A percentile compares a stretch with the other conserved stretches of the same genome.
These are phyloP conservation scores for Termitomyces sp. DNA, from an alignment of 768 basidiomycete genomes.

Conservation along the genomic window DNA sequence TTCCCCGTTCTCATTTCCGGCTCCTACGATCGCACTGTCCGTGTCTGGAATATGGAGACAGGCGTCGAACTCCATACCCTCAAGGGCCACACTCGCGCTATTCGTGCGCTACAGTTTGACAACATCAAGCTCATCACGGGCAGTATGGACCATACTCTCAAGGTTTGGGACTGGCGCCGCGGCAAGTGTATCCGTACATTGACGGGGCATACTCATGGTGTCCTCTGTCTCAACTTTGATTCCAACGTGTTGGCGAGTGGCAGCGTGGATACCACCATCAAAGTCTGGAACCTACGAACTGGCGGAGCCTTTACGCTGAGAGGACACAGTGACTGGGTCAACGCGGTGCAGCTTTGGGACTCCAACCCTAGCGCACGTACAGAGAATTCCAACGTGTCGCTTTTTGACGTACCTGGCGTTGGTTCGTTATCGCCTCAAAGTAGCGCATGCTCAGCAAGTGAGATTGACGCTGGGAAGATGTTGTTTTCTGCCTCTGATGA, in stretches of 20 bases:
- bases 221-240: conserved; percentile 90
- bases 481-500: conserved; percentile 97
- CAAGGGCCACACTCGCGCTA: conserved; percentile 87
- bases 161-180: conserved; percentile 94
- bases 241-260: conserved; percentile 89
- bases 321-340: conserved; percentile 96
- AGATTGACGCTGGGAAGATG: conserved; percentile 85
- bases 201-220: conserved; percentile 86
- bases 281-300: conserved; percentile 90
- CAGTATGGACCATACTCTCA: conserved; percentile 92
- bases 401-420: conserved; percentile 30
- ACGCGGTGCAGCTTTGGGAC: conserved; percentile 93
- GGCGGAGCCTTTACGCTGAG: conserved; percentile 89
- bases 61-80: conserved; percentile 80
- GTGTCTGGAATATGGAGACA: conserved; percentile 96
- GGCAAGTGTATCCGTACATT: conserved; percentile 86
- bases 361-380: conserved; percentile 31
- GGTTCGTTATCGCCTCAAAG: conserved; percentile 17
- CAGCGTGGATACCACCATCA: conserved; percentile 91
- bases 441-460: conserved; percentile 28
- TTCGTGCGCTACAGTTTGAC: conserved; percentile 93
- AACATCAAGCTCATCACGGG: conserved; percentile 93
- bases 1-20: conserved; percentile 97
- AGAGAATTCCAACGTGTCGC: conserved; percentile 23
- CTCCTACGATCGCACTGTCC: conserved; percentile 90